A percentile compares a stretch with the other conserved stretches of the same genome.
phyloP scores from a whole-genome alignment of 805 yeast species.

The Myxozyma neotropica region DNA sequence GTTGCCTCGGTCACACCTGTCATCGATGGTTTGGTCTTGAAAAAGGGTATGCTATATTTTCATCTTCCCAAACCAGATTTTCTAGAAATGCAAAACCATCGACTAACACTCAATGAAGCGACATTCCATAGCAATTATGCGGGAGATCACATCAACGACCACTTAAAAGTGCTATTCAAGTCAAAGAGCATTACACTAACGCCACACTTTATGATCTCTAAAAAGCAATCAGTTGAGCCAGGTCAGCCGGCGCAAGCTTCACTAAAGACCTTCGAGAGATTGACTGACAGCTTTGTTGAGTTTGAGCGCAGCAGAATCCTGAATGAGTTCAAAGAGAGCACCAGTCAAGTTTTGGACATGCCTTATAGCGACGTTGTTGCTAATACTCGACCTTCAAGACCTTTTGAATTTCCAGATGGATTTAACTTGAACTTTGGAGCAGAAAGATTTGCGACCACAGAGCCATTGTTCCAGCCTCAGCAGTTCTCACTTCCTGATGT shows the following conservation, averaged over 20 bases:
- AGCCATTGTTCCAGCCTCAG: conserved; percentile 71
- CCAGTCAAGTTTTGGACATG: conserved; percentile 45
- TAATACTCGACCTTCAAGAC: conserved; percentile 43
- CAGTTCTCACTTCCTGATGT: conserved; percentile 50
- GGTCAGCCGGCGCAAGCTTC: conserved; percentile 41
- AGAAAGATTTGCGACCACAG: conserved; percentile 60
- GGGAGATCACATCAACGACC: conserved; percentile 79
- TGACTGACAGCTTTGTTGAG: conserved; percentile 46
- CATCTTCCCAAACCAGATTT: too few relatives aligned
- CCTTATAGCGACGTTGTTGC: conserved; percentile 45
- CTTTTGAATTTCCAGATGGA: conserved; percentile 65
- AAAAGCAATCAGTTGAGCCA: conserved; percentile 44
- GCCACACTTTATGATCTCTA: conserved; percentile 44
- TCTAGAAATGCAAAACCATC: background rate
- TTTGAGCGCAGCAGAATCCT: conserved; percentile 49
- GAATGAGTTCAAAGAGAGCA: conserved; percentile 53
- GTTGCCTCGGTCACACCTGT: conserved; percentile 75
- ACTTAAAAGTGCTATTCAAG: conserved; percentile 55
- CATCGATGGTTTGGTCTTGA: conserved; percentile 36
- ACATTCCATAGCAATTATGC: conserved; percentile 67
- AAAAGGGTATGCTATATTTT: conserved; percentile 28
- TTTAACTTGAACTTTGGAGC: conserved; percentile 51
- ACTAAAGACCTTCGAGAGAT: conserved; percentile 39
- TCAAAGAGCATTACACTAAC: conserved; percentile 42
- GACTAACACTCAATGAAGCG: conserved; percentile 14